Conservation (phyloP, 2,329 filamentous ascomycete genomes). For the Aspergillus quadrilineatus region DNA sequence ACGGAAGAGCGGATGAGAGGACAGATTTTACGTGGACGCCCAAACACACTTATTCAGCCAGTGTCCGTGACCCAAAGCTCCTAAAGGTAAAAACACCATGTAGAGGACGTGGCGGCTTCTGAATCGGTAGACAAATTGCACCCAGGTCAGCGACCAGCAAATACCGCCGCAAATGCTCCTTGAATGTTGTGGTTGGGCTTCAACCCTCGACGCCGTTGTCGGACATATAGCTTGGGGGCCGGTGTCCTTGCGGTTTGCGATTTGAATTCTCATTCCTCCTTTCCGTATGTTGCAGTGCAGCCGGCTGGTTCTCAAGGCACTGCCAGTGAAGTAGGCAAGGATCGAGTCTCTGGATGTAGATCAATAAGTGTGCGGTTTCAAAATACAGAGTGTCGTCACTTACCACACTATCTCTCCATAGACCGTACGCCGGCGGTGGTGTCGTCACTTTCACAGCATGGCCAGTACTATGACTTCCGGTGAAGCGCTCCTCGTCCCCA, state of each 20-base stretch:
- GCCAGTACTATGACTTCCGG: conserved; percentile 39
- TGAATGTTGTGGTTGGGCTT: conserved; percentile 62
- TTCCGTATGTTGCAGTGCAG: neutral
- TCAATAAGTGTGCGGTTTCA: conserved; percentile 1
- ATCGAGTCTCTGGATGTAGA: conserved; percentile 62
- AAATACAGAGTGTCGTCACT: conserved; percentile 38
- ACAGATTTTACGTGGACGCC: too few species aligned
- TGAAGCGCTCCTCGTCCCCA: conserved; percentile 67
- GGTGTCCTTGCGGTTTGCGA: conserved; percentile 36
- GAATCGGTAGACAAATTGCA: neutral
- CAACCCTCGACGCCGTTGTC: conserved; percentile 69
- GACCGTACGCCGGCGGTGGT: conserved; percentile 79
- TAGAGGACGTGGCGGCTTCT: neutral
- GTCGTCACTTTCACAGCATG: conserved; percentile 55
- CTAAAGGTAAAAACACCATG: neutral
- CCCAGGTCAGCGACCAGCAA: neutral
- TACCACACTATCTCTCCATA: conserved; percentile 81
- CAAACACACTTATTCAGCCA: neutral
- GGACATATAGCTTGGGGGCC: conserved; percentile 74
- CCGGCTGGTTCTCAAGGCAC: conserved; percentile 49
- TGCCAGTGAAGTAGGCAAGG: conserved; percentile 81
- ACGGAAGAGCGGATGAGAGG: too few species aligned
- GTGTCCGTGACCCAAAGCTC: neutral
- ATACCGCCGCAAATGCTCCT: conserved; percentile 33
- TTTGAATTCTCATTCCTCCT: conserved; percentile 11